Conservation (phyloP, 257 asterid species). For the Handroanthus guayacan region DNA sequence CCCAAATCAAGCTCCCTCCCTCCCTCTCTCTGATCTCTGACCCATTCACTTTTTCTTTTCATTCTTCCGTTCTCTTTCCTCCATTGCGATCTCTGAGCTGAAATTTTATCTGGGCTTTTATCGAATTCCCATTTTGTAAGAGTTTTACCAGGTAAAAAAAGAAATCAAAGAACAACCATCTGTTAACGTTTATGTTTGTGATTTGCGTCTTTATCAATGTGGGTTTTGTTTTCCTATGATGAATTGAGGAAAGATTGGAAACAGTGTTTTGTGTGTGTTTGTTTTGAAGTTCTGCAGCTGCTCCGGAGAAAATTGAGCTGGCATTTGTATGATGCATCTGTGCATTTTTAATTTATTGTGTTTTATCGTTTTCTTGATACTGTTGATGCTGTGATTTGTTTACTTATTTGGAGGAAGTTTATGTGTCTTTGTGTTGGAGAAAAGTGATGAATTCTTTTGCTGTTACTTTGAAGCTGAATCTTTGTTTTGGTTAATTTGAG, state of each 20-base stretch:
- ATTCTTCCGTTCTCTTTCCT: conserved; percentile 29
- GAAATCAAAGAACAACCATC: neutral
- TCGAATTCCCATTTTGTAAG: conserved; percentile 26
- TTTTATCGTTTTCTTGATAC: neutral
- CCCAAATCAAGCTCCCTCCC: conserved; percentile 40
- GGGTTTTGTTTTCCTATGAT: conserved; percentile 34
- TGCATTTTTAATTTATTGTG: neutral
- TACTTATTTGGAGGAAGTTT: neutral
- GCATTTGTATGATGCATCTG: conserved; percentile 34
- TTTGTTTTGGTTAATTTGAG: conserved; percentile 20
- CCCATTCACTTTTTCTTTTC: conserved; percentile 33
- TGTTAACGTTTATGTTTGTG: conserved; percentile 20
- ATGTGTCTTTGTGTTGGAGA: conserved; percentile 21
- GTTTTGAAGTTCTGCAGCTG: conserved; percentile 34
- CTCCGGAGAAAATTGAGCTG: conserved; percentile 40
- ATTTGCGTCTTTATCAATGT: conserved; percentile 41
- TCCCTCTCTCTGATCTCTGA: conserved; percentile 28
- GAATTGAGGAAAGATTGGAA: conserved; percentile 14
- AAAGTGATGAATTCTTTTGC: neutral
- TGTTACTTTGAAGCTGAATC: conserved; percentile 20
- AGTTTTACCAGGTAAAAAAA: conserved; percentile 36
- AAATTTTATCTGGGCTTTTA: conserved; percentile 15
- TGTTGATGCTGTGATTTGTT: conserved; percentile 24
- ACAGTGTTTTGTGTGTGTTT: conserved; percentile 17
- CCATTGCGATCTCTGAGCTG: conserved; percentile 49